These are phyloP conservation scores for Tuber melanosporum DNA, from an alignment of 495 filamentous ascomycete genomes.

Conservation along the genomic window DNA sequence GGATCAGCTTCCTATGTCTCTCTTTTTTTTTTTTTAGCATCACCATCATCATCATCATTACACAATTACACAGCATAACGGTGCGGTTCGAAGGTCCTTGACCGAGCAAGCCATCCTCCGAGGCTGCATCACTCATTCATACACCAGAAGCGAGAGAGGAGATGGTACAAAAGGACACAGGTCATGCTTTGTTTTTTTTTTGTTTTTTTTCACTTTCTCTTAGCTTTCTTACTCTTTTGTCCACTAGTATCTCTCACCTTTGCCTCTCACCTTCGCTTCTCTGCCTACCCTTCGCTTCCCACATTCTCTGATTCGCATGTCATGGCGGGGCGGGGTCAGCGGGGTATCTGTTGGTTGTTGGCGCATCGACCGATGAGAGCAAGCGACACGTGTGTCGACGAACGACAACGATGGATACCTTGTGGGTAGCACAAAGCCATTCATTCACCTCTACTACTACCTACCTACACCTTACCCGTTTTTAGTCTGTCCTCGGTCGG, in stretches of 20 bases:
- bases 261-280: not conserved
- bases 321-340: not conserved
- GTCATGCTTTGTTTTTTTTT: not conserved
- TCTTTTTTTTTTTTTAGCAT: not conserved
- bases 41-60: not conserved
- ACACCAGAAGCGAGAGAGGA: not conserved
- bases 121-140: not conserved
- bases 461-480: not conserved
- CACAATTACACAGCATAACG: not conserved
- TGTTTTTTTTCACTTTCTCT: not conserved
- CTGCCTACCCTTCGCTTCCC: not conserved
- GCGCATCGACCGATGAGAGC: constrained; percentile 2
- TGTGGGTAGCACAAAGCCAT: constrained; percentile 5
- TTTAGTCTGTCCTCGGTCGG: not conserved
- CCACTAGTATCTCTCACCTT: not conserved
- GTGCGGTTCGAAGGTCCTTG: not conserved
- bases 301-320: not conserved
- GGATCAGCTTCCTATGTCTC: constrained; percentile 1
- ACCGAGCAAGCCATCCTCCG: not conserved
- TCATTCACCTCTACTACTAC: not conserved
- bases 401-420: constrained; percentile 2
- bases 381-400: constrained; percentile 5
- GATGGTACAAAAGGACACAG: not conserved
- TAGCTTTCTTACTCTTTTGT: not conserved
- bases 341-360: constrained; percentile 4